Base-by-base conservation (phyloP, 1,139 yeast species). In the Pichia sp. region DNA sequence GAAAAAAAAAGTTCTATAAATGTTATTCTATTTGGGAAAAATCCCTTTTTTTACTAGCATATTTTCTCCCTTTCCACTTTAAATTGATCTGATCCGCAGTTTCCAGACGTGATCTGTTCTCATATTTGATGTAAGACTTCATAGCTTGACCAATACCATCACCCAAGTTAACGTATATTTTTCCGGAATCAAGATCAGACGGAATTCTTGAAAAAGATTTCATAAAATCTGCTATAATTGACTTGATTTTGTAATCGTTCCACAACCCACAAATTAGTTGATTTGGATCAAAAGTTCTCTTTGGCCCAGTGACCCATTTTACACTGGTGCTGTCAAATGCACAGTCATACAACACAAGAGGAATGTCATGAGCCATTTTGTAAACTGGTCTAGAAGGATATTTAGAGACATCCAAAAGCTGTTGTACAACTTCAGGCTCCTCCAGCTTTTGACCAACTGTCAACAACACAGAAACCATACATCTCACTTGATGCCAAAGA, bases 401-500 rank as follows among this genome's bases (percentile, higher is more conserved):
- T 39, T 63, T 66, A 4, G 67, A 69, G 2, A 76, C 66, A 54
- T 89, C 72, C 43, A 89, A 59, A 46, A 93, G 64, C 1, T 77
- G 72, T 12, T 60, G 59, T 1, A 93, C 67, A 2, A 88, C 59
- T 0, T 62, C 58, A 0, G 85, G 79, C 0, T 60, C 47, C 60
- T 93, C 99, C 23, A 76, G 68, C 15, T 68, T 68, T 59, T 88
- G 96, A 1, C 96, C 98, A 5, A 89, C 77, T 21, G 82, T 62
- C 42, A 93, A 76, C 40, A 93, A 60, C 7, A 84, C 69, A 0
- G 95, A 95, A 64, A 88, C 76, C 95, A 93, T 91, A 52, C 95
- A 88, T 40, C 98, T 73, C 19, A 93, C 99, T 60, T 93, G 99
- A 59, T 93, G 97, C 98, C 98, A 93, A 45, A 93, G 65, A 53